A percentile compares a stretch with the other conserved stretches of the same genome.
Evolutionary conservation across 2,329 filamentous ascomycete species (phyloP).

Genomic region (Chaetomium olivaceum): DNA sequence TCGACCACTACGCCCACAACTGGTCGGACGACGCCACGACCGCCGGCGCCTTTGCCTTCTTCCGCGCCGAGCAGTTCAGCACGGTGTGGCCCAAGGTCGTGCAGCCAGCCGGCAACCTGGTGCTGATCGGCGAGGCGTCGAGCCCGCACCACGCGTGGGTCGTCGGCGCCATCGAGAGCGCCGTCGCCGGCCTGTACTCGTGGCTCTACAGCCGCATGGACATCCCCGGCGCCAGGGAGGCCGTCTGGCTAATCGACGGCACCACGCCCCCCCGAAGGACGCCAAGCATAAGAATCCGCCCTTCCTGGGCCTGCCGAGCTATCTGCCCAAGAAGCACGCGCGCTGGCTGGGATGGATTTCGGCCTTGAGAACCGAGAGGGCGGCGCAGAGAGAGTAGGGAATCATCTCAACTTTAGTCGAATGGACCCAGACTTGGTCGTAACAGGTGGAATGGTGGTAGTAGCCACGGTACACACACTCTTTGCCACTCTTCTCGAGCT

Average conservation of each 20-base stretch:
- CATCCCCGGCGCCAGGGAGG: background rate
- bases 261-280: background rate
- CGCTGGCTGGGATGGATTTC: conserved; percentile 1
- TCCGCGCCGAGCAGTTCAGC: background rate
- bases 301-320: conserved; percentile 1
- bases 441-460: no score
- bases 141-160: conserved; percentile 3
- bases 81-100: background rate
- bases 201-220: background rate
- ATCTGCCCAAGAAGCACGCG: background rate
- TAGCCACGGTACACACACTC: no score
- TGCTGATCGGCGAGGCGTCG: background rate
- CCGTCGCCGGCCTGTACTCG: background rate
- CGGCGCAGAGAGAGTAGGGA: background rate
- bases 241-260: background rate
- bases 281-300: background rate
- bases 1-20: background rate
- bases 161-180: background rate
- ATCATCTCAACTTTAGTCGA: background rate
- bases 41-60: background rate
- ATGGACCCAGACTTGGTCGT: no score
- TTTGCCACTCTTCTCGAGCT: no score
- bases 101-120: background rate
- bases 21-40: background rate
- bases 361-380: background rate